phyloP scores from a whole-genome alignment of 2,329 filamentous ascomycete species.

The Colletotrichum chrysophilum region DNA sequence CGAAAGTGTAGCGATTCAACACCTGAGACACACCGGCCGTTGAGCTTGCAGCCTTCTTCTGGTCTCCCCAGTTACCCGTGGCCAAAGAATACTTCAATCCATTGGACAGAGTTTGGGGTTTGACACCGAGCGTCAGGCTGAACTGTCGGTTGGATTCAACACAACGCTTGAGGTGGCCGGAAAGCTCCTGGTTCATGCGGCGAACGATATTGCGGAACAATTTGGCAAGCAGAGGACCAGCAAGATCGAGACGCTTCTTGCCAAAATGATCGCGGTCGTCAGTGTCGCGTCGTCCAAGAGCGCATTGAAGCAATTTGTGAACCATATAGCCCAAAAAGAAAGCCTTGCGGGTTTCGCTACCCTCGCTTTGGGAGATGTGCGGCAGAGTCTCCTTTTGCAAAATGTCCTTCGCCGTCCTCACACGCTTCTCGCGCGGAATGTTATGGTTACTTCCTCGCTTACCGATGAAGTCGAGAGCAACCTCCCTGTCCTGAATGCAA shows the following conservation, averaged over 20 bases:
- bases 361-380: constrained; percentile 94
- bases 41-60: constrained; percentile 95
- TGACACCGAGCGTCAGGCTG: constrained; percentile 88
- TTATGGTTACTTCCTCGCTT: constrained; percentile 82
- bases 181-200: constrained; percentile 89
- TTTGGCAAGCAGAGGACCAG: constrained; percentile 92
- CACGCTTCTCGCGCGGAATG: constrained; percentile 74
- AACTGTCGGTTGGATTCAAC: constrained; percentile 91
- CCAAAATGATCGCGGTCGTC: constrained; percentile 99
- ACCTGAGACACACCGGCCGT: constrained; percentile 98
- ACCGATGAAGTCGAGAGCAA: constrained; percentile 93
- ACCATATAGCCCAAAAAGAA: constrained; percentile 99
- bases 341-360: constrained; percentile 93
- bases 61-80: constrained; percentile 98
- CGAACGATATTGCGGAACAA: constrained; percentile 92
- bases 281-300: constrained; percentile 88
- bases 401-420: constrained; percentile 91
- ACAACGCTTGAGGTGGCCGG: constrained; percentile 88
- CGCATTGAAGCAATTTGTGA: constrained; percentile 91
- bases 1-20: constrained; percentile 95
- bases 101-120: constrained; percentile 88
- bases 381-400: constrained; percentile 96
- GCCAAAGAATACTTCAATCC: constrained; percentile 96
- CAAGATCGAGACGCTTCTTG: constrained; percentile 96
- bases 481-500: constrained; percentile 92